Evolutionary conservation across 352 stramenopile genomes (phyloP).

Genomic region (Phytophthora podocarpi): DNA sequence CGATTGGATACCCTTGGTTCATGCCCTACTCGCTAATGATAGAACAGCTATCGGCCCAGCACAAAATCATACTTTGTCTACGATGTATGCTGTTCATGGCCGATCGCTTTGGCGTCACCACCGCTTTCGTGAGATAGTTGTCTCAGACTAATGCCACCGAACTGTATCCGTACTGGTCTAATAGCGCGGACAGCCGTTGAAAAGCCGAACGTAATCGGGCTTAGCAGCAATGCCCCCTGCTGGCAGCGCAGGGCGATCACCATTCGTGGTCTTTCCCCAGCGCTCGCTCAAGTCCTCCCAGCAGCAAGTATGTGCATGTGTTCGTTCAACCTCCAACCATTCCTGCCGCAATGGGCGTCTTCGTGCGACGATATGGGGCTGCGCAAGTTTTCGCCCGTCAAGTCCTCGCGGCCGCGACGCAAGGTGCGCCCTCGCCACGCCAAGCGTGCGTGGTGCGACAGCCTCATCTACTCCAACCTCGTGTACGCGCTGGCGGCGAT

Average conservation of each 20-base stretch:
- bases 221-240: not conserved
- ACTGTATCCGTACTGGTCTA: conserved; percentile 21
- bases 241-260: conserved; percentile 1
- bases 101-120: not conserved
- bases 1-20: conserved; percentile 21
- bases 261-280: conserved; percentile 33
- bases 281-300: too few species aligned
- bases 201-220: conserved; percentile 6
- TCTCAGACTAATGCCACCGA: conserved; percentile 11
- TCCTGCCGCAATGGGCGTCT: conserved; percentile 42
- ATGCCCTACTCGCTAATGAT: conserved; percentile 4
- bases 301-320: conserved; percentile 44
- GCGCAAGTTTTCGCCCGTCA: conserved; percentile 43
- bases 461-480: conserved; percentile 82
- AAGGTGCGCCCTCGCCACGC: conserved; percentile 47
- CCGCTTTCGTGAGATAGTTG: not conserved
- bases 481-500: conserved; percentile 74
- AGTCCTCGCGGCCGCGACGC: conserved; percentile 43
- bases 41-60: conserved; percentile 9
- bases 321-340: conserved; percentile 35
- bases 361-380: conserved; percentile 30
- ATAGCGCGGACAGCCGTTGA: conserved; percentile 18
- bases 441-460: conserved; percentile 76
- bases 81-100: not conserved
- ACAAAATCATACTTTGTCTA: not conserved